phyloP scores from a whole-genome alignment of 2,329 filamentous ascomycete genomes.

The Cyanodermella asteris region DNA sequence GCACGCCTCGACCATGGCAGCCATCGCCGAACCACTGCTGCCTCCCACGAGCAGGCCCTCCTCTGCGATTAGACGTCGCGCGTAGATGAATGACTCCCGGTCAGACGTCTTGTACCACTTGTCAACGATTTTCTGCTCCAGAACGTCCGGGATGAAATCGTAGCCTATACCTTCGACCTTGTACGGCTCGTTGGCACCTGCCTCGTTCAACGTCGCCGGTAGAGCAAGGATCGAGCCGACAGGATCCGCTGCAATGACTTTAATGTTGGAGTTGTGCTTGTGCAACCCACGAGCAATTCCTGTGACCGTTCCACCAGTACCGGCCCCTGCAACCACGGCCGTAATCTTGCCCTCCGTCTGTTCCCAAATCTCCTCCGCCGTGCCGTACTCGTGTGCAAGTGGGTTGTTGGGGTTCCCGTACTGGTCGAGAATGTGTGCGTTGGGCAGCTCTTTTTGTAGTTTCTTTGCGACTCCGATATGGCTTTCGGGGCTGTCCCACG shows the following conservation, averaged over 20 bases:
- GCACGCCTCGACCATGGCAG: slow-evolving; percentile 54
- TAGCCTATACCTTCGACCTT: slow-evolving; percentile 99
- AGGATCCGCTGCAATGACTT: slow-evolving; percentile 81
- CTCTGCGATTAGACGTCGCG: slow-evolving; percentile 76
- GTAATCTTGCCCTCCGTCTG: slow-evolving; percentile 70
- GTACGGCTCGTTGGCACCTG: slow-evolving; percentile 63
- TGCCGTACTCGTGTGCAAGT: slow-evolving; percentile 77
- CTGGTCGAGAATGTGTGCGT: slow-evolving; percentile 92
- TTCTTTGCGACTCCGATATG: slow-evolving; percentile 88
- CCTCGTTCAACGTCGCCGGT: slow-evolving; percentile 57
- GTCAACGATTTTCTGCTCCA: slow-evolving; percentile 60
- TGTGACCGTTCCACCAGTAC: slow-evolving; percentile 87
- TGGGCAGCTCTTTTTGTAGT: slow-evolving; percentile 85
- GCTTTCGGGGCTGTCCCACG: slow-evolving; percentile 82
- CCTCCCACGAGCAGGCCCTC: slow-evolving; percentile 87
- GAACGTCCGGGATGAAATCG: slow-evolving; percentile 89
- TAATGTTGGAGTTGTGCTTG: slow-evolving; percentile 70
- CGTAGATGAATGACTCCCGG: slow-evolving; percentile 69
- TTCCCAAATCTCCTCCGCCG: slow-evolving; percentile 86
- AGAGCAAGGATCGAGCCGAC: slow-evolving; percentile 77
- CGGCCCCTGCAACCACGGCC: slow-evolving; percentile 73
- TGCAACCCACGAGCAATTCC: slow-evolving; percentile 65
- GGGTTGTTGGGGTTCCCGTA: slow-evolving; percentile 86
- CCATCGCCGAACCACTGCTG: slow-evolving; percentile 79
- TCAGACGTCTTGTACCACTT: slow-evolving; percentile 99